Conservation (phyloP, 164 flowering plant genomes). For the Cinnamomum chago region DNA sequence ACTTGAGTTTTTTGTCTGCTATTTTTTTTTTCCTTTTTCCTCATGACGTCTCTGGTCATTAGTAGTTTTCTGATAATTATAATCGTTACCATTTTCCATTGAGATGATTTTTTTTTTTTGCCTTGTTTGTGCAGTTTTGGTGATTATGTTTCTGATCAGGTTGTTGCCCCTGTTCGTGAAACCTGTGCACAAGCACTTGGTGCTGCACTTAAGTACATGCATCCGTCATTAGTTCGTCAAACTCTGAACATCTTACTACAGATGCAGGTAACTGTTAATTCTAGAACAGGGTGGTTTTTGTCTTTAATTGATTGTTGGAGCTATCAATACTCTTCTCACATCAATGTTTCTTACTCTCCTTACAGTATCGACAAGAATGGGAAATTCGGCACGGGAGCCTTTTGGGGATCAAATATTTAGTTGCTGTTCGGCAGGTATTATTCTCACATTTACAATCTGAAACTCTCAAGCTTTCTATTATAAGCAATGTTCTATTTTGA, state of each 20-base stretch:
- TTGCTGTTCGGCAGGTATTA: constrained; percentile 86
- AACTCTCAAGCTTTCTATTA: no score
- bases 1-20: not conserved
- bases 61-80: not conserved
- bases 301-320: not conserved
- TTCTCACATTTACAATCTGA: not conserved
- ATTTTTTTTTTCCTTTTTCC: not conserved
- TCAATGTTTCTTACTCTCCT: constrained; percentile 17
- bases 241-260: constrained; percentile 76
- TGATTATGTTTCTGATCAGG: constrained; percentile 99
- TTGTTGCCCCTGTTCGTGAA: constrained; percentile 99
- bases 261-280: constrained; percentile 74
- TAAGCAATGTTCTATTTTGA: no score
- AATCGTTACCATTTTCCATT: not conserved
- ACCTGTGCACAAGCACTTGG: constrained; percentile 99
- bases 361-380: constrained; percentile 96
- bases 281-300: not conserved
- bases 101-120: not conserved
- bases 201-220: constrained; percentile 91
- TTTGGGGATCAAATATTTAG: constrained; percentile 91
- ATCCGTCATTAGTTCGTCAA: constrained; percentile 71
- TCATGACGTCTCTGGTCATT: not conserved
- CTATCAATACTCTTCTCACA: constrained; percentile 7
- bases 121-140: constrained; percentile 64
- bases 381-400: constrained; percentile 99